Evolutionary conservation across 1,284 basidiomycete species (phyloP), one percentile per base, ranked within the genome.

Genomic region (Papiliotrema laurentii): DNA sequence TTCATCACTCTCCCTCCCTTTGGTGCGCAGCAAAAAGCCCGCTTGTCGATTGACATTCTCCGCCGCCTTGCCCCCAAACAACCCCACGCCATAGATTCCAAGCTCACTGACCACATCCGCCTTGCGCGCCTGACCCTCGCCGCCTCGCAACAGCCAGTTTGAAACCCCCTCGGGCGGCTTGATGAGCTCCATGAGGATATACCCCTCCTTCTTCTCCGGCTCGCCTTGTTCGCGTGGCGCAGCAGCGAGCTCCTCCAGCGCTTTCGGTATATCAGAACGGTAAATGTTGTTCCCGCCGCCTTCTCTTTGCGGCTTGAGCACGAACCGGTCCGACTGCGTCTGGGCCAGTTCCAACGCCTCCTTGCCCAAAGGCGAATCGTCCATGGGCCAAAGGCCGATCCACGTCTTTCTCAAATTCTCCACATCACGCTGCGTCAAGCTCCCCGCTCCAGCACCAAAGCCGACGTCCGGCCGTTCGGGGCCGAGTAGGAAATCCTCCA

Each of bases 241-340:
- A 64, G 86, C 82, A 38, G 76, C 72, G 0, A 96, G 77, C 1
- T 68, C 63, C 5, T 83, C 80, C 2, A 97, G 77, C 71, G 91
- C 91, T 0, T 76, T 59, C 0, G 87, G 88, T 47, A 97, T 97
- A 43, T 86, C 83, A 4, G 75, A 72, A 46, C 87, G 85, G 75
- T 97, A 98, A 22, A 97, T 81, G 65, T 98, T 98, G 71, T 98
- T 96, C 3, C 94, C 94, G 0, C 96, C 94, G 4, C 96, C 94
- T 76, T 98, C 90, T 18, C 93, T 81, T 71, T 97, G 93, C 0
- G 94, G 94, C 71, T 98, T 97, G 43, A 97, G 79, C 2, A 97
- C 96, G 39, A 89, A 84, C 13, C 78, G 74, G 4, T 76, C 64
- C 0, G 83, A 78, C 11, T 78, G 61, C 3, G 74, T 69, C n/a